phyloP scores from a whole-genome alignment of 495 filamentous ascomycete species.

The Aspergillus saccharolyticus region DNA sequence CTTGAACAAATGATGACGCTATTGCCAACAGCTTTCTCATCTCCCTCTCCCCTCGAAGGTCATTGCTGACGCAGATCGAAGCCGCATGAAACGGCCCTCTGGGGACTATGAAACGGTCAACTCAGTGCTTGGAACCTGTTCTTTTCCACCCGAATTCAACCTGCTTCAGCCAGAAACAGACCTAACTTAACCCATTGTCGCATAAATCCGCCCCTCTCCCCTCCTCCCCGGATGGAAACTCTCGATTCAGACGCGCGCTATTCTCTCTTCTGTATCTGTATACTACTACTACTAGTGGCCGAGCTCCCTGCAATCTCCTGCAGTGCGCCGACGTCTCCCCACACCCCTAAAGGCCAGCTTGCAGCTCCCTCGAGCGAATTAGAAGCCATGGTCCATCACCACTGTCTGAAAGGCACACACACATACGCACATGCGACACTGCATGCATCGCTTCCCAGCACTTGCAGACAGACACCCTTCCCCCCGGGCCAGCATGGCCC shows the following conservation, averaged over 20 bases:
- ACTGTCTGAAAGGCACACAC: neutral
- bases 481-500: neutral
- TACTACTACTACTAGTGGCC: neutral
- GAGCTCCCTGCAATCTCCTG: conserved; percentile 6
- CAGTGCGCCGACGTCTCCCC: neutral
- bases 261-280: neutral
- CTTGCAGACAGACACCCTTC: neutral
- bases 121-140: neutral
- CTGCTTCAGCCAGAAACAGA: neutral
- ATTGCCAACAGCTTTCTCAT: neutral
- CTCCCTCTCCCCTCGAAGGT: neutral
- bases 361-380: neutral
- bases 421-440: too few relatives aligned
- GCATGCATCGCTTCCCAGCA: neutral
- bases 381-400: neutral
- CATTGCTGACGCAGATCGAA: neutral
- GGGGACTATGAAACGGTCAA: neutral
- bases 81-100: neutral
- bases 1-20: neutral
- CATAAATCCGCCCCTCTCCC: neutral
- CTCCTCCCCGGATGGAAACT: neutral
- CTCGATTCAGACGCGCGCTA: neutral
- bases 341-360: conserved; percentile 6
- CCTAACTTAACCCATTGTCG: neutral
- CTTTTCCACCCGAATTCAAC: neutral